Evolutionary conservation across 2,329 filamentous ascomycete genomes (phyloP).

Genomic region (Pseudogymnoascus verrucosus): DNA sequence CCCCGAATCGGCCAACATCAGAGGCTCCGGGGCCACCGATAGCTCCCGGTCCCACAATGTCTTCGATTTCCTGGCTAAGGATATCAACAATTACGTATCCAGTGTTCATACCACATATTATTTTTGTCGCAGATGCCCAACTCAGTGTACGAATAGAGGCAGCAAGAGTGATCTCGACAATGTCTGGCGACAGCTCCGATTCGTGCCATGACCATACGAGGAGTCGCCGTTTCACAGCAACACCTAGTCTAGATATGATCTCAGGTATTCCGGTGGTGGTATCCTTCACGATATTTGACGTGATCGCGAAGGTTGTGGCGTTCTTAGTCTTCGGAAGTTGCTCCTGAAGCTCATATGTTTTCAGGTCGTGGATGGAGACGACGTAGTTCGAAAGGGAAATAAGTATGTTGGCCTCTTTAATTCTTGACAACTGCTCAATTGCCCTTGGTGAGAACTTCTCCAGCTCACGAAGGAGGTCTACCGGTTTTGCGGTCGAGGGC

Average conservation of each 20-base stretch:
- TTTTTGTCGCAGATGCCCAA: conserved; percentile 79
- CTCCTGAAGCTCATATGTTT: conserved; percentile 75
- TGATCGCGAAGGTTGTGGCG: conserved; percentile 83
- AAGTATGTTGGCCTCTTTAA: conserved; percentile 89
- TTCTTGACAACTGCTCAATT: conserved; percentile 87
- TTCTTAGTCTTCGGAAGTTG: conserved; percentile 76
- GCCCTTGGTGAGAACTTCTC: conserved; percentile 89
- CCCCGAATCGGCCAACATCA: conserved; percentile 60
- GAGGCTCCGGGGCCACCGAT: conserved; percentile 54
- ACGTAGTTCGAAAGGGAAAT: conserved; percentile 86
- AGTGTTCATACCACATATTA: conserved; percentile 85
- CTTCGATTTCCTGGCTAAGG: conserved; percentile 61
- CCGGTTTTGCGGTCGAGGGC: conserved; percentile 42
- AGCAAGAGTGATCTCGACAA: conserved; percentile 67
- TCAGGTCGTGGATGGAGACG: conserved; percentile 82
- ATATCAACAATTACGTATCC: conserved; percentile 88
- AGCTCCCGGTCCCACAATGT: conserved; percentile 70
- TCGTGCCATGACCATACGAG: conserved; percentile 94
- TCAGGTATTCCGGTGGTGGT: conserved; percentile 77
- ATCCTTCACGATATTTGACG: conserved; percentile 92
- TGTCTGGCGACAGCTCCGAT: conserved; percentile 71
- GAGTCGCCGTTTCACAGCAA: conserved; percentile 85
- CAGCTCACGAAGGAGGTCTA: conserved; percentile 81
- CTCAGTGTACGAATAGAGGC: conserved; percentile 83
- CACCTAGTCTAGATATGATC: conserved; percentile 84